These are phyloP conservation scores for Aspergillus awamori DNA, from an alignment of 2,329 filamentous ascomycete genomes.

Conservation along the genomic window DNA sequence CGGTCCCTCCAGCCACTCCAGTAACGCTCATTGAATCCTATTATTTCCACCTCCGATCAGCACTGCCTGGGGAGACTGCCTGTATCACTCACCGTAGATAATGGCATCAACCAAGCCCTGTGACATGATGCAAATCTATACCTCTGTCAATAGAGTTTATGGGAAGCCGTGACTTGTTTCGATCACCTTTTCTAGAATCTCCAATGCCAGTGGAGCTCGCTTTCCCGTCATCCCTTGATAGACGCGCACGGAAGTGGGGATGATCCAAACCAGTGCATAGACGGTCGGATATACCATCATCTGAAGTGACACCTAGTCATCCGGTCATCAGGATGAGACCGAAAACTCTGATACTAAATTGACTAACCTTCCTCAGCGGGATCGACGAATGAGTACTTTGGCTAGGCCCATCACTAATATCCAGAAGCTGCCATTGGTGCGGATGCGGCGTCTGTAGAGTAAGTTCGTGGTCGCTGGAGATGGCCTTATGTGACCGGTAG, in stretches of 20 bases:
- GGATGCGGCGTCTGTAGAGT: neutral
- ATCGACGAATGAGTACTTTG: neutral
- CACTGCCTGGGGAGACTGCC: neutral
- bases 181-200: conserved; percentile 11
- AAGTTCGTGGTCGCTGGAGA: conserved; percentile 9
- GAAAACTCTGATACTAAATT: neutral
- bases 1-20: conserved; percentile 7
- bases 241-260: conserved; percentile 7
- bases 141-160: neutral
- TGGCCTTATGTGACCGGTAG: conserved; percentile 4
- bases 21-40: conserved; percentile 8
- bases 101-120: conserved; percentile 12
- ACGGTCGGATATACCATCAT: conserved; percentile 16
- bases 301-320: neutral
- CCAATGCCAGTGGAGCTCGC: neutral
- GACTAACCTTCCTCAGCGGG: conserved; percentile 5
- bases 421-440: conserved; percentile 12
- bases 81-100: conserved; percentile 6
- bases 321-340: neutral
- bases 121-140: conserved; percentile 9
- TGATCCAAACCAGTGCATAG: conserved; percentile 10
- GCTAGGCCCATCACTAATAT: neutral
- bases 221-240: conserved; percentile 6
- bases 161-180: neutral
- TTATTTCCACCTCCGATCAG: no score